Conservation (phyloP, 352 stramenopile genomes). For the Phytophthora sp. region DNA sequence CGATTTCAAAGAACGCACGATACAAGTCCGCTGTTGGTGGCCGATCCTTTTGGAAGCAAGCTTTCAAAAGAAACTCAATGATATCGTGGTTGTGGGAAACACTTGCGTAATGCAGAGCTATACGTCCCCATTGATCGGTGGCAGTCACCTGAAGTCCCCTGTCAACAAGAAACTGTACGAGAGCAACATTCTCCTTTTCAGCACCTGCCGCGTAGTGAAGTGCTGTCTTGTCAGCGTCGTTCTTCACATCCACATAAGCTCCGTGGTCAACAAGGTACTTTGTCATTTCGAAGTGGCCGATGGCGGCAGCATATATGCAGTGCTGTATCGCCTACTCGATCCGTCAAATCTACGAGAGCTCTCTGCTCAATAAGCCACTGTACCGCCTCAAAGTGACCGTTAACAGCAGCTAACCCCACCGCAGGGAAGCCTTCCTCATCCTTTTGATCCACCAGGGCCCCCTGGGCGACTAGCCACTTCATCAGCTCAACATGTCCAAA, state of each 20-base stretch:
- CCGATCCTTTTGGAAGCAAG: neutral
- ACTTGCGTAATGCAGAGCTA: neutral
- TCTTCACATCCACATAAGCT: neutral
- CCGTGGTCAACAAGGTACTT: neutral
- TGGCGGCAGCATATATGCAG: neutral
- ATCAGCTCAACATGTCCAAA: neutral
- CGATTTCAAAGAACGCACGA: no score
- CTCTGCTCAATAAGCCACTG: neutral
- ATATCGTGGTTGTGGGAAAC: neutral
- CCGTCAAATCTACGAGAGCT: neutral
- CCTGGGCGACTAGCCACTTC: neutral
- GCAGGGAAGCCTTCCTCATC: neutral
- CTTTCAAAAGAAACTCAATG: neutral
- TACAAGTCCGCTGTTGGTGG: neutral
- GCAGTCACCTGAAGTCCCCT: neutral
- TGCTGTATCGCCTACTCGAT: neutral
- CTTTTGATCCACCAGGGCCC: neutral
- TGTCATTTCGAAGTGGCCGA: neutral
- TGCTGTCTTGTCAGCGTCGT: neutral
- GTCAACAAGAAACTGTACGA: neutral
- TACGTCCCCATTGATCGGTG: neutral
- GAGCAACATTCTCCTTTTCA: neutral
- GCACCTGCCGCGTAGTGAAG: neutral
- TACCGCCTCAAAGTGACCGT: neutral
- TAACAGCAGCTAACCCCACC: neutral